Base-by-base conservation (phyloP, 176 grass and related monocot genomes). In the Avena eriantha region DNA sequence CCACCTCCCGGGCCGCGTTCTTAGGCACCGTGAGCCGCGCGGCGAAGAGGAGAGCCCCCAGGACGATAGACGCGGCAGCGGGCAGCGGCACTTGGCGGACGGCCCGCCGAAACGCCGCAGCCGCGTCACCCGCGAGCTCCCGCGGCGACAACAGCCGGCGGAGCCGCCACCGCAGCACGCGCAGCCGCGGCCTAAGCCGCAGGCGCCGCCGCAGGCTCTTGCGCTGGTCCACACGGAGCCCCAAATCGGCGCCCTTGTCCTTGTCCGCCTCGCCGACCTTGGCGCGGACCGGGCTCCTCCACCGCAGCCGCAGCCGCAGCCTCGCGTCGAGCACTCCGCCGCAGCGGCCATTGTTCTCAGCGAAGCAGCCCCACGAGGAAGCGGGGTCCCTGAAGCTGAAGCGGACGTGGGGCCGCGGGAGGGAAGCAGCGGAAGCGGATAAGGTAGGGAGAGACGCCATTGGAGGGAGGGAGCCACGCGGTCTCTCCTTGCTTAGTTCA, bases 1-100 rank as follows among this genome's bases (percentile, higher is more conserved):
- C 90, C 85, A 98, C 92, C 80, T 93, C 90, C 77, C 65, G 61
- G 17, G 90, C 90, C 6, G 72, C 24, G 85, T 87, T 92, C 68
- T 88, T 92, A 23, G 95, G 90, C 51, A 88, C 39, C 33, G 86
- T 77, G 73, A 68, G 89, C 49, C 89, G 93, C 50, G 88, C 87
- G 48, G 55, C 71, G 84, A 90, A 45, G 66, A 94, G 86, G 53
- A 92, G 84, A 11, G 88, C 16, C 0, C 88, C 92, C 41, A 97
- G 50, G 26, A 82, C 54, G 59, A 94, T 16, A 12, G 88, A 87
- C 72, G 80, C 88, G 65, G 72, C 85, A 11, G 80, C 77, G 5
- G 83, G 82, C 15, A 47, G 79, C 11, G 77, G 79, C 61, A 94
- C 46, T 35, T 86, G 87, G 18, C 86, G 88, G 45, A 80, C 23